Conservation (phyloP, 805 yeast genomes). For the Debaryomyces castellii region DNA sequence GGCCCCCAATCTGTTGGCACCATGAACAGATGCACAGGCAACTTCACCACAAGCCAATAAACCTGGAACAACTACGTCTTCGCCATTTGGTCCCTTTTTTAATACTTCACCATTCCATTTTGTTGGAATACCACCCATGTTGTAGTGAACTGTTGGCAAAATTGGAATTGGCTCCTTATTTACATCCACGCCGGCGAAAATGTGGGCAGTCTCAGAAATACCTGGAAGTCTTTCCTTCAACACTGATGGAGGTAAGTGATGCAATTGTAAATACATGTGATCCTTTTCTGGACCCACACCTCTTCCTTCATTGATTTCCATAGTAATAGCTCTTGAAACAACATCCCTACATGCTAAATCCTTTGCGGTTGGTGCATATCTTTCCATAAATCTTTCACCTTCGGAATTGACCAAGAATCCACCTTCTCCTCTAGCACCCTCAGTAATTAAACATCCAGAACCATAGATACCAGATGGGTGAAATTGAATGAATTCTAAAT, state of each 20-base stretch:
- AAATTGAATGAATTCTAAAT: conserved; percentile 96
- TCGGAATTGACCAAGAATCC: conserved; percentile 93
- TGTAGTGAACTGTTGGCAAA: conserved; percentile 96
- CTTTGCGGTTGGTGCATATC: conserved; percentile 98
- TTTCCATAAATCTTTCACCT: conserved; percentile 99
- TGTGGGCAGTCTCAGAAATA: conserved; percentile 96
- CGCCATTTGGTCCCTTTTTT: conserved; percentile 78
- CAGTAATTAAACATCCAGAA: conserved; percentile 97
- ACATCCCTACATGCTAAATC: conserved; percentile 98
- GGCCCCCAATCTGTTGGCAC: conserved; percentile 99
- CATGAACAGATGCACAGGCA: conserved; percentile 98
- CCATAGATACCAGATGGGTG: conserved; percentile 99
- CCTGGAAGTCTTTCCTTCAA: conserved; percentile 96
- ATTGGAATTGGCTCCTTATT: conserved; percentile 99
- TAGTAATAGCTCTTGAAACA: conserved; percentile 95
- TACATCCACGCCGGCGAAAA: conserved; percentile 98
- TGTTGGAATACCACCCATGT: conserved; percentile 99
- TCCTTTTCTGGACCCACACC: conserved; percentile 97
- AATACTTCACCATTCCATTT: conserved; percentile 95
- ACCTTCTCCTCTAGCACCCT: conserved; percentile 99
- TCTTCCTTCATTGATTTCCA: conserved; percentile 98
- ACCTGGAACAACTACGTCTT: conserved; percentile 90
- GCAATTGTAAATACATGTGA: conserved; percentile 91
- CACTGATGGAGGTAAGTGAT: conserved; percentile 89
- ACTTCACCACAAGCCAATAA: conserved; percentile 97